A percentile compares a stretch with the other conserved stretches of the same genome.
Evolutionary conservation across 2,329 filamentous ascomycete species (phyloP).

Genomic region (Esteya vermicola): DNA sequence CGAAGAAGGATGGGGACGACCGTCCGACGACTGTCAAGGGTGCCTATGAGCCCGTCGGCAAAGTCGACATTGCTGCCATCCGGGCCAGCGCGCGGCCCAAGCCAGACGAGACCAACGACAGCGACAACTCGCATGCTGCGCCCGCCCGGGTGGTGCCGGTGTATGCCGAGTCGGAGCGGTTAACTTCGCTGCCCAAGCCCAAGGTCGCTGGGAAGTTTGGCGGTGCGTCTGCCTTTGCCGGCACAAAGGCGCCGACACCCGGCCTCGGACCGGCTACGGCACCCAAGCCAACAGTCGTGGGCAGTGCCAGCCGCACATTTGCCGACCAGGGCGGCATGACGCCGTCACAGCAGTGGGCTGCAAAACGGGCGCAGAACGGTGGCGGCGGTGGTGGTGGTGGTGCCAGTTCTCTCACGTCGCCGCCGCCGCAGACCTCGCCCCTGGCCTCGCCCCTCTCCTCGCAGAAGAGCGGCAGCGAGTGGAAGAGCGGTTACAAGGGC

Average conservation of each 20-base stretch:
- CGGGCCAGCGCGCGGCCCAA: neutral
- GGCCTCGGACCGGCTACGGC: conserved; percentile 47
- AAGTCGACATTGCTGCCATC: conserved; percentile 2
- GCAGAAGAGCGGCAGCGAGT: conserved; percentile 65
- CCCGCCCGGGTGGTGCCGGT: too few species aligned
- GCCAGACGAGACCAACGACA: neutral
- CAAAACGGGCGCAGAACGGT: conserved; percentile 77
- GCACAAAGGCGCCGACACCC: conserved; percentile 80
- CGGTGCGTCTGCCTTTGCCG: conserved; percentile 55
- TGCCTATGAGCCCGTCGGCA: conserved; percentile 2
- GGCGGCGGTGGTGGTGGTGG: conserved; percentile 11
- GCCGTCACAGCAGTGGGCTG: conserved; percentile 90
- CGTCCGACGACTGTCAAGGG: conserved; percentile 41
- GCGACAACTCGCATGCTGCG: too few species aligned
- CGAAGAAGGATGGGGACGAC: conserved; percentile 20
- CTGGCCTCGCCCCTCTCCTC: conserved; percentile 28
- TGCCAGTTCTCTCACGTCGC: conserved; percentile 12
- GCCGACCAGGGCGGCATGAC: conserved; percentile 93
- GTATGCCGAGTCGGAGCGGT: conserved; percentile 51
- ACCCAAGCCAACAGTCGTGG: conserved; percentile 50
- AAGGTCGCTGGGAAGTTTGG: conserved; percentile 88
- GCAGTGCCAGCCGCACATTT: conserved; percentile 79
- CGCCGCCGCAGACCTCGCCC: conserved; percentile 25
- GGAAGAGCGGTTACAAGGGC: conserved; percentile 83
- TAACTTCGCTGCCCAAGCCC: conserved; percentile 83